Percentiles rank a stretch among this genome's conserved stretches.
Evolutionary conservation across 495 filamentous ascomycete species (phyloP).

Genomic region (Lophiotrema nucula): DNA sequence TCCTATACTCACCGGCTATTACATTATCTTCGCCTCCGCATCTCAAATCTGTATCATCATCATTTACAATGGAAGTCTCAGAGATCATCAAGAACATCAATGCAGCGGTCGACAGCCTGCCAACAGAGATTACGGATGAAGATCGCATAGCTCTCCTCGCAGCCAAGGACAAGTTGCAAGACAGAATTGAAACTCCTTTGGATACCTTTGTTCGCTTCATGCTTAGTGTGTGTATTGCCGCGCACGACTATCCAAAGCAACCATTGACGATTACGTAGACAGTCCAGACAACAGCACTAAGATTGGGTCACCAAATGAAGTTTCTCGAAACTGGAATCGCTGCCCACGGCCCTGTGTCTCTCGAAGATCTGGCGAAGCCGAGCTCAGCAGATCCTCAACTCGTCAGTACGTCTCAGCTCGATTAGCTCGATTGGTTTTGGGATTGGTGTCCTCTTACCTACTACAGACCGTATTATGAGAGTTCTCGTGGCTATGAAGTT

Average conservation of each 20-base stretch:
- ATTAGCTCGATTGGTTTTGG: neutral
- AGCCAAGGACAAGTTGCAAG: neutral
- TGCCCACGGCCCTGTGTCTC: neutral
- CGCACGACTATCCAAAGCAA: no score
- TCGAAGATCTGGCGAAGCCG: neutral
- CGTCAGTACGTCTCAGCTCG: neutral
- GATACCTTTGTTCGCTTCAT: no score
- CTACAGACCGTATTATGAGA: slow-evolving; percentile 2
- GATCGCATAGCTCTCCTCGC: neutral
- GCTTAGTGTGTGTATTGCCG: no score
- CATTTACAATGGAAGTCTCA: no score
- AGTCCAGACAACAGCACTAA: neutral
- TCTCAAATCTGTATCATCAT: no score
- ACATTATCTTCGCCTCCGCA: no score
- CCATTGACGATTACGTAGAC: no score
- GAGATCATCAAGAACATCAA: no score
- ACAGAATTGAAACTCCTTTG: neutral
- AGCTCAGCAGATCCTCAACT: neutral
- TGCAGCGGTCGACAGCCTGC: no score
- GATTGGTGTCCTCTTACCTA: neutral
- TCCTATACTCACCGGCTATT: no score
- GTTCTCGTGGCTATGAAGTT: neutral
- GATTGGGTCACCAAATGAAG: neutral
- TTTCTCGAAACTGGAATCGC: neutral
- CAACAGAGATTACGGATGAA: no score